Conservation (phyloP, 2,329 filamentous ascomycete species). For the Penicillium sclerotigenum region DNA sequence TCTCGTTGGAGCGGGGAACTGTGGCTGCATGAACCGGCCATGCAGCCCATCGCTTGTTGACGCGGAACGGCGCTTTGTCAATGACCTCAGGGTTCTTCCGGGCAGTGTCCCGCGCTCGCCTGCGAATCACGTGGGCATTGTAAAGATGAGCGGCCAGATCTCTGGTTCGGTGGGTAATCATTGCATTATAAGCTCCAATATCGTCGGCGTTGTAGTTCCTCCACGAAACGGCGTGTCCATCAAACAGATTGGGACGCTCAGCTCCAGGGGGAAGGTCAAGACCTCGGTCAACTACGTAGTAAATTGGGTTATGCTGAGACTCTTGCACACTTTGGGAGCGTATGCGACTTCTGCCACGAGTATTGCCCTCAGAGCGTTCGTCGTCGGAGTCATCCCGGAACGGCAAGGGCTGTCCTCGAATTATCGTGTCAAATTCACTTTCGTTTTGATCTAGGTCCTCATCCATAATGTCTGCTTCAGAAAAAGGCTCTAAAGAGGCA, state of each 20-base stretch:
- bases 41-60: slow-evolving; percentile 68
- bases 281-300: slow-evolving; percentile 21
- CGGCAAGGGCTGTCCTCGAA: slow-evolving; percentile 20
- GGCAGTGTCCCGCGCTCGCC: slow-evolving; percentile 32
- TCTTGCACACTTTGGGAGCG: background rate
- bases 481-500: slow-evolving; percentile 15
- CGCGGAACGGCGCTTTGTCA: slow-evolving; percentile 36
- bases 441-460: slow-evolving; percentile 3
- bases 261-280: slow-evolving; percentile 17
- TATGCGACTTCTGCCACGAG: slow-evolving; percentile 8
- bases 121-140: slow-evolving; percentile 69
- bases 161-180: slow-evolving; percentile 61
- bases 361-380: slow-evolving; percentile 23
- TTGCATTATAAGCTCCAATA: slow-evolving; percentile 60
- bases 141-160: slow-evolving; percentile 76
- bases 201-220: slow-evolving; percentile 87
- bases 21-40: slow-evolving; percentile 69
- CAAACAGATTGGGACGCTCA: slow-evolving; percentile 56
- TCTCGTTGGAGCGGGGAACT: slow-evolving; percentile 59
- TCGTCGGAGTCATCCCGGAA: slow-evolving; percentile 25
- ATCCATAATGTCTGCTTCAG: slow-evolving; percentile 8
- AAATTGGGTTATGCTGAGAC: background rate
- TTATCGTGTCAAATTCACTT: slow-evolving; percentile 21
- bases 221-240: slow-evolving; percentile 67
- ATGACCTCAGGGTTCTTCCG: slow-evolving; percentile 9